These are phyloP conservation scores for Boletus chippewaensis DNA, from an alignment of 1,284 basidiomycete genomes.

Conservation along the genomic window DNA sequence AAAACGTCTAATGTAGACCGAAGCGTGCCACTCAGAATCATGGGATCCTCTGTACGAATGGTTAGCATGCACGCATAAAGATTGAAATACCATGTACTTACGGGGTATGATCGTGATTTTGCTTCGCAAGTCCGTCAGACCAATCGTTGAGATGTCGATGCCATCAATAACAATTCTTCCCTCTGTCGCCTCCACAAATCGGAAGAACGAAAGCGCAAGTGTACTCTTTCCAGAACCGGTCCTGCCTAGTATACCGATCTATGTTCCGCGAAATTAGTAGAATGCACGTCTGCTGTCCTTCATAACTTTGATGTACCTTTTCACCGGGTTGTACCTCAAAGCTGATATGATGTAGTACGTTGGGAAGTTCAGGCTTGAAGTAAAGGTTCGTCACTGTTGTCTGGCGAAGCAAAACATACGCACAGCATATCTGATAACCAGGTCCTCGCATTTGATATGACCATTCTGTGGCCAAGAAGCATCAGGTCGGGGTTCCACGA, in stretches of 20 bases:
- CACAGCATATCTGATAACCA: slow-evolving; percentile 85
- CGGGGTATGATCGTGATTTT: slow-evolving; percentile 90
- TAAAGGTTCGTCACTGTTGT: background rate
- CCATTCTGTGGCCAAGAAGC: slow-evolving; percentile 78
- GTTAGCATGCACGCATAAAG: background rate
- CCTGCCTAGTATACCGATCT: slow-evolving; percentile 82
- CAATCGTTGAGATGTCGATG: slow-evolving; percentile 80
- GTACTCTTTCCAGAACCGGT: slow-evolving; percentile 91
- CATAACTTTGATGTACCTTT: slow-evolving; percentile 41
- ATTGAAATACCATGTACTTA: slow-evolving; percentile 32
- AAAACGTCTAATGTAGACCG: slow-evolving; percentile 89
- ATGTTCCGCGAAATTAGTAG: slow-evolving; percentile 6
- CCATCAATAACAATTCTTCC: slow-evolving; percentile 84
- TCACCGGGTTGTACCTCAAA: slow-evolving; percentile 75
- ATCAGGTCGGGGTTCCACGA: slow-evolving; percentile 79
- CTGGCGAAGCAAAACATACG: slow-evolving; percentile 24
- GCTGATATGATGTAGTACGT: slow-evolving; percentile 78
- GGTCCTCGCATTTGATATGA: slow-evolving; percentile 69
- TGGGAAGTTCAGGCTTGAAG: slow-evolving; percentile 68
- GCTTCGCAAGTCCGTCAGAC: slow-evolving; percentile 82
- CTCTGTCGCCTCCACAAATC: slow-evolving; percentile 85
- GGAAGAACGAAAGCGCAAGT: slow-evolving; percentile 89
- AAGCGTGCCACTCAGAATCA: slow-evolving; percentile 82
- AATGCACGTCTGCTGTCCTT: background rate
- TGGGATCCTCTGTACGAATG: slow-evolving; percentile 67